Evolutionary conservation across 192 early-diverging fungal species (phyloP).

Genomic region (Entophlyctis luteolus): DNA sequence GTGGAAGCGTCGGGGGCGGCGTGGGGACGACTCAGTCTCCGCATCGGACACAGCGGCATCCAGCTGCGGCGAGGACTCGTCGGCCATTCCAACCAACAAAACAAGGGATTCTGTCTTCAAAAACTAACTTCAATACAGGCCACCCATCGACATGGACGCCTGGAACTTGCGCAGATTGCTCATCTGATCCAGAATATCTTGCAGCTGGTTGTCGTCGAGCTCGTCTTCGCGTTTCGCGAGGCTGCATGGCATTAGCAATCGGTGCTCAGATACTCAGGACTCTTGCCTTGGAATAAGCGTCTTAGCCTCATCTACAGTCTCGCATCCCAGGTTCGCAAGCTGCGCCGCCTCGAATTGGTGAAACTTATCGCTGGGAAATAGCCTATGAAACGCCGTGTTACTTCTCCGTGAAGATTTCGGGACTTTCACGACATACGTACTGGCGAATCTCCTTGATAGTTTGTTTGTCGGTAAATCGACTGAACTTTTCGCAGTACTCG

Average conservation of each 20-base stretch:
- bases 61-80: too few relatives aligned
- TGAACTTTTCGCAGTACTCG: constrained; percentile 81
- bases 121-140: too few relatives aligned
- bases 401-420: too few relatives aligned
- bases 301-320: constrained; percentile 86
- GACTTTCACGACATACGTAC: constrained; percentile 40
- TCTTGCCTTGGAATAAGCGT: constrained; percentile 82
- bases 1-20: constrained; percentile 15
- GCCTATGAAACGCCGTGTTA: constrained; percentile 19
- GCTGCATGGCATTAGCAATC: constrained; percentile 42
- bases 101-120: too few relatives aligned
- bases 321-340: constrained; percentile 86
- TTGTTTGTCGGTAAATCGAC: constrained; percentile 78
- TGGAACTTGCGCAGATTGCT: constrained; percentile 71
- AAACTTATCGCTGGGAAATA: constrained; percentile 45
- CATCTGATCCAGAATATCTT: constrained; percentile 78
- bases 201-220: constrained; percentile 68
- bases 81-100: too few relatives aligned
- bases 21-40: too few relatives aligned
- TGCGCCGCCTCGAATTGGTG: constrained; percentile 85
- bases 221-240: constrained; percentile 51
- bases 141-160: neutral
- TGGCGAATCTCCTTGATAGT: constrained; percentile 78
- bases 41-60: too few relatives aligned
- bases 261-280: neutral